Conservation (phyloP, 2,329 filamentous ascomycete species). For the Trichoderma simmonsii region DNA sequence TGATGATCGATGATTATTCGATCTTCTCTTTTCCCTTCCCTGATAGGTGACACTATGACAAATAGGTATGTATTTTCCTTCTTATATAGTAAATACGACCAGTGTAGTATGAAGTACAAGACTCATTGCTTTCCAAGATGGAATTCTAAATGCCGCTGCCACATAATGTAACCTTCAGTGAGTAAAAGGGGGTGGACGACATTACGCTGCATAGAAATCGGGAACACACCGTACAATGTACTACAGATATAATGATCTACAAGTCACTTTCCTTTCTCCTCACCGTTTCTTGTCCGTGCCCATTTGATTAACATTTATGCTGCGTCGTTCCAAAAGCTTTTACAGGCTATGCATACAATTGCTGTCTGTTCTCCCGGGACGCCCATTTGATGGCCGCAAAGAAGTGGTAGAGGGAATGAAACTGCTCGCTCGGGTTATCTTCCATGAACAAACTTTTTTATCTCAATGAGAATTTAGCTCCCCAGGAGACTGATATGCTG, state of each 20-base stretch:
- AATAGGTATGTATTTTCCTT: neutral
- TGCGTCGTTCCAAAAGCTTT: neutral
- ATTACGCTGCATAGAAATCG: neutral
- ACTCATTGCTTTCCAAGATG: neutral
- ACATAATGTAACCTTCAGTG: neutral
- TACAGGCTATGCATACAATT: neutral
- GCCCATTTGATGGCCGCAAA: neutral
- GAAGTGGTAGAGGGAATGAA: neutral
- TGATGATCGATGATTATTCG: neutral
- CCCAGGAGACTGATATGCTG: neutral
- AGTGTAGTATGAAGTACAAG: neutral
- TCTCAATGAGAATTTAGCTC: neutral
- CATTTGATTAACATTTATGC: neutral
- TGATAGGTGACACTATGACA: neutral
- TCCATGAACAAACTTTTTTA: neutral
- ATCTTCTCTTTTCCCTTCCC: neutral
- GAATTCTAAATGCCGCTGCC: neutral
- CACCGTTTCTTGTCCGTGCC: neutral
- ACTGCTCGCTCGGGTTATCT: neutral
- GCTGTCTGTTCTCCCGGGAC: neutral
- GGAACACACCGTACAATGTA: neutral
- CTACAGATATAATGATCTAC: neutral
- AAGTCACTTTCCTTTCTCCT: neutral
- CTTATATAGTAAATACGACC: neutral
- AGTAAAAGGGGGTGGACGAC: neutral